These are phyloP conservation scores for Avena sativa DNA, from an alignment of 176 grass and related monocot genomes.

Conservation along the genomic window DNA sequence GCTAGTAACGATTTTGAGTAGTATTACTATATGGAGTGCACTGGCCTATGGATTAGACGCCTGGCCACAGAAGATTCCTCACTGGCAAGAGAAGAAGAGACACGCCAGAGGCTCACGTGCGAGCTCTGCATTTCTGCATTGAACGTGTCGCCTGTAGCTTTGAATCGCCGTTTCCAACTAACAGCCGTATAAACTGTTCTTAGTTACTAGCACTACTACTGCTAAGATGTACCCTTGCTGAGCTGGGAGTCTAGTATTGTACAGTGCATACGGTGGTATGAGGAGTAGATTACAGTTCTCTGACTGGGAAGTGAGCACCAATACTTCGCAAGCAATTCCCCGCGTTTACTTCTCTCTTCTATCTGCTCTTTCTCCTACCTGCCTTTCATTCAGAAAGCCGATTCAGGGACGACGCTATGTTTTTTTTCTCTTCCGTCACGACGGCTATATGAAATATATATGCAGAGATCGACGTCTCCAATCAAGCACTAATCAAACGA, in stretches of 20 bases:
- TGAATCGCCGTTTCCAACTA: neutral
- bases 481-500: neutral
- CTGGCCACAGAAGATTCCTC: constrained; percentile 50
- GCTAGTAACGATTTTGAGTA: neutral
- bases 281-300: no score
- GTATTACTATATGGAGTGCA: neutral
- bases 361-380: neutral
- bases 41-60: neutral
- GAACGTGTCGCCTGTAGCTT: neutral
- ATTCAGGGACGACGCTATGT: neutral
- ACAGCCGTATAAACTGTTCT: neutral
- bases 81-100: constrained; percentile 27
- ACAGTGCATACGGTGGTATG: no score
- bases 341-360: neutral
- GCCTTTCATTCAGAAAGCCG: neutral
- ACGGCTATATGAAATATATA: no score
- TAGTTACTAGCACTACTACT: neutral
- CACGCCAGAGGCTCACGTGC: constrained; percentile 33
- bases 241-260: no score
- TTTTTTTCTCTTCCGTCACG: neutral
- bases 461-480: neutral
- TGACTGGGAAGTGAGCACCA: neutral
- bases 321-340: neutral
- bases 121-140: constrained; percentile 22
- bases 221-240: neutral